Conservation (phyloP, 2,329 filamentous ascomycete genomes). For the Fusarium sp. region DNA sequence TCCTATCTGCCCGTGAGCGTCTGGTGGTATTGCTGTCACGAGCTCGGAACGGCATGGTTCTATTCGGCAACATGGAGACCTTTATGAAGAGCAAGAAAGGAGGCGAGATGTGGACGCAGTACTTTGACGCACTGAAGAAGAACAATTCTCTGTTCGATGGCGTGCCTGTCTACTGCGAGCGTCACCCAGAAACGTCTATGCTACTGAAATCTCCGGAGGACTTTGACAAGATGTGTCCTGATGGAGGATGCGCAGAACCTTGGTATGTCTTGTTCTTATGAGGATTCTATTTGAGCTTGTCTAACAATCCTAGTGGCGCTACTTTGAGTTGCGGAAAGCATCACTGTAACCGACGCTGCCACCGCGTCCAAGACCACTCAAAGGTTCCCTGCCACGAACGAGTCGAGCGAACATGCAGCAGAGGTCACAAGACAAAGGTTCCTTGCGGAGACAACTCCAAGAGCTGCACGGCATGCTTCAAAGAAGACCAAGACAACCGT, state of each 20-base stretch:
- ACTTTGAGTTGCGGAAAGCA: conserved; percentile 69
- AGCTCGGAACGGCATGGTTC: conserved; percentile 71
- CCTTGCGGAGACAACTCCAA: conserved; percentile 56
- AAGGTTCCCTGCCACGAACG: conserved; percentile 51
- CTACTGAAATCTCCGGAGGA: conserved; percentile 63
- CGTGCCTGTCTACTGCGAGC: conserved; percentile 68
- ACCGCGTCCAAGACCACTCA: conserved; percentile 69
- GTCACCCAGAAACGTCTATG: conserved; percentile 62
- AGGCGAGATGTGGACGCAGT: conserved; percentile 61
- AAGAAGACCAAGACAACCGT: conserved; percentile 59
- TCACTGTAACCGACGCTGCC: conserved; percentile 69
- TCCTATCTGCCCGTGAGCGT: conserved; percentile 72
- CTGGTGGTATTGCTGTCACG: conserved; percentile 77
- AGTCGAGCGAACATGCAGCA: conserved; percentile 60
- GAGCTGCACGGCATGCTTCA: conserved; percentile 63
- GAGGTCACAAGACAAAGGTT: conserved; percentile 61
- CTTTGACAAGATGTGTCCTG: conserved; percentile 71
- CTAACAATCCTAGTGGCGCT: conserved; percentile 54
- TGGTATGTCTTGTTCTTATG: conserved; percentile 60
- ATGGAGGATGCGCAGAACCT: conserved; percentile 73
- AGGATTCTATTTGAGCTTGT: not conserved
- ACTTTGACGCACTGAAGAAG: conserved; percentile 66
- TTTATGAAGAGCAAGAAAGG: conserved; percentile 65
- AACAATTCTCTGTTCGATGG: conserved; percentile 67
- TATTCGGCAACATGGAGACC: conserved; percentile 76